Base-by-base conservation (phyloP, 176 grass and related monocot genomes). In the Hsuehochloa calcarea region DNA sequence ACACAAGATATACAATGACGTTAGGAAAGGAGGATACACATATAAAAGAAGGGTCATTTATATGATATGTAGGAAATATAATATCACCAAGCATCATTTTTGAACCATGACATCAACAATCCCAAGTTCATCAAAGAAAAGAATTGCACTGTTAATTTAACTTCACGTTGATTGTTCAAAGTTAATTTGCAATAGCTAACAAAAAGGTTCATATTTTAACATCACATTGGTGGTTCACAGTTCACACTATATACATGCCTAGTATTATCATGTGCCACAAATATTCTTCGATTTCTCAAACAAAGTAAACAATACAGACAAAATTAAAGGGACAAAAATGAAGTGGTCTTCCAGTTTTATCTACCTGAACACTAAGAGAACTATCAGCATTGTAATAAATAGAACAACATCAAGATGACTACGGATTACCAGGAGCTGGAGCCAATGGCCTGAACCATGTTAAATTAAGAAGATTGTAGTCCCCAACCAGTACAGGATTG, bases 381-480 rank as follows among this genome's bases (percentile, higher is more conserved):
- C 16, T 71, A 14, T 54, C 35, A 72, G 44, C 45, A 79, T 13
- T 72, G 26, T 72, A 74, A 90, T 15, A 91, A 29, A 75, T 66
- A 79, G 68, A 85, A 78, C 25, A 83, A 79, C 40, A 27, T 26
- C 44, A 89, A 84, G 60, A 70, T 84, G 23, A 61, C 46, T 55
- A 49, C 41, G 16, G 25, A 74, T 92, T 96, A 99, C 97, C 93
- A 68, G 92, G 90, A 77, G 97, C 71, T 79, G 88, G 84, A 79
- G 86, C 70, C 60, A 89, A 77, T 68, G 97, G 71, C 54, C 75
- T 92, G 81, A 94, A 92, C 93, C 92, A 99, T 8, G 90, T 99
- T 51, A 99, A 91, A 91, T 99, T 99, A 84, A 99, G 86, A 92
- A 99, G 93, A 84, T 13, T 46, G 76, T 99, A 99, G 68, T 99